These are phyloP conservation scores for Vigna radiata DNA, from an alignment of 306 rosid genomes.

Conservation along the genomic window DNA sequence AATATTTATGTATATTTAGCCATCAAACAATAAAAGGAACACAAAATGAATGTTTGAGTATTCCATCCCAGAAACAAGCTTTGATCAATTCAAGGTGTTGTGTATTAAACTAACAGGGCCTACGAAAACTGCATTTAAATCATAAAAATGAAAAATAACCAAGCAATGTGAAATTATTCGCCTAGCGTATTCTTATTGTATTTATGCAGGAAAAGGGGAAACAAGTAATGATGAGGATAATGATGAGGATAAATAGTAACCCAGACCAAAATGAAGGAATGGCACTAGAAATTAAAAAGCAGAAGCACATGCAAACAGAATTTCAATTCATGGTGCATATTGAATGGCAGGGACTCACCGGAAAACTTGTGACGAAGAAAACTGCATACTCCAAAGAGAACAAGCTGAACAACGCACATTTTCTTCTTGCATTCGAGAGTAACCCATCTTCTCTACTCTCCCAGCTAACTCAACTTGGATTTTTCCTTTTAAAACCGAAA, in stretches of 20 bases:
- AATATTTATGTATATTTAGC: not conserved
- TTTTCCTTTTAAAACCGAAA: not conserved
- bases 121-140: not conserved
- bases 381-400: not conserved
- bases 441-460: not conserved
- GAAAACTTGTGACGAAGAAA: not conserved
- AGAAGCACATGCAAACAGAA: not conserved
- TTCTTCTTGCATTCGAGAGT: not conserved
- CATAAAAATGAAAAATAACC: not conserved
- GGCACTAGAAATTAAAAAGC: not conserved
- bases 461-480: not conserved
- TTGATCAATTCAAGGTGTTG: not conserved
- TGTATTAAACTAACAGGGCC: too few relatives aligned
- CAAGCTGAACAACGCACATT: not conserved
- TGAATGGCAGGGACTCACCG: constrained; percentile 23
- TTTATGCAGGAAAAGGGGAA: not conserved
- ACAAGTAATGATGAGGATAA: not conserved
- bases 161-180: not conserved
- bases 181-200: not conserved
- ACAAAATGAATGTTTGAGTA: not conserved
- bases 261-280: not conserved
- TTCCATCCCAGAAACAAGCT: not conserved
- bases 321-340: not conserved
- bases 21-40: not conserved
- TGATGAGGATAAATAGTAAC: not conserved